Conservation (phyloP, 31 red algal genomes). For the Asparagopsis taxiformis region DNA sequence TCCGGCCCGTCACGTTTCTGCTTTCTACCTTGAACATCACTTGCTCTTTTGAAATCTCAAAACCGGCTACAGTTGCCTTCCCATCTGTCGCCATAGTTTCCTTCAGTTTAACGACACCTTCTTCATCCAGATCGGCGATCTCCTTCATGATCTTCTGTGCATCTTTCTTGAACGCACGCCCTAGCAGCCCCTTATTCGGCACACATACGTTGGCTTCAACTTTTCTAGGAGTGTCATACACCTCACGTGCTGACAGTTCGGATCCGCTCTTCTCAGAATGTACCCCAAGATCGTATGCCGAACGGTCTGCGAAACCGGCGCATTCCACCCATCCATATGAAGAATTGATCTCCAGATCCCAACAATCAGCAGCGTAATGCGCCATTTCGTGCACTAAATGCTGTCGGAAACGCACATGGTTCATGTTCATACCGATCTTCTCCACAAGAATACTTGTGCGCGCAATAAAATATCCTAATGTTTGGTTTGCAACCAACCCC, state of each 20-base stretch:
- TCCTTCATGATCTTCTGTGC: conserved; percentile 73
- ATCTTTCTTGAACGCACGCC: conserved; percentile 73
- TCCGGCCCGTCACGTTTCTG: conserved; percentile 60
- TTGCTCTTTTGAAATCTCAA: conserved; percentile 39
- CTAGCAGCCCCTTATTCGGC: conserved; percentile 79
- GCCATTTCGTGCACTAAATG: conserved; percentile 96
- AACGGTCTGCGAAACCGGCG: conserved; percentile 90
- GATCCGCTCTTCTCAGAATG: conserved; percentile 69
- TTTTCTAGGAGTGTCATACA: conserved; percentile 50
- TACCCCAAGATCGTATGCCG: conserved; percentile 79
- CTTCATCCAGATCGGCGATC: conserved; percentile 57
- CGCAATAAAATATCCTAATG: conserved; percentile 95
- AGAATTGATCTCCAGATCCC: conserved; percentile 90
- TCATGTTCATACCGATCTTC: conserved; percentile 70
- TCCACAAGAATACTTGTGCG: conserved; percentile 71
- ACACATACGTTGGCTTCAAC: conserved; percentile 50
- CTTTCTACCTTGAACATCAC: conserved; percentile 64
- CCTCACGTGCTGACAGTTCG: conserved; percentile 75
- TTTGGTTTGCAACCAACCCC: conserved; percentile 85
- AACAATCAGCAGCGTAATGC: conserved; percentile 93
- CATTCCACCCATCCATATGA: conserved; percentile 91
- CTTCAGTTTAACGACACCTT: conserved; percentile 14
- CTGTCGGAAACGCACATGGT: conserved; percentile 87
- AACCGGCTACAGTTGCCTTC: conserved; percentile 27
- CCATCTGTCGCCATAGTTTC: conserved; percentile 19